These are phyloP conservation scores for Kazachstania taianensis DNA, from an alignment of 805 yeast genomes.

Conservation along the genomic window DNA sequence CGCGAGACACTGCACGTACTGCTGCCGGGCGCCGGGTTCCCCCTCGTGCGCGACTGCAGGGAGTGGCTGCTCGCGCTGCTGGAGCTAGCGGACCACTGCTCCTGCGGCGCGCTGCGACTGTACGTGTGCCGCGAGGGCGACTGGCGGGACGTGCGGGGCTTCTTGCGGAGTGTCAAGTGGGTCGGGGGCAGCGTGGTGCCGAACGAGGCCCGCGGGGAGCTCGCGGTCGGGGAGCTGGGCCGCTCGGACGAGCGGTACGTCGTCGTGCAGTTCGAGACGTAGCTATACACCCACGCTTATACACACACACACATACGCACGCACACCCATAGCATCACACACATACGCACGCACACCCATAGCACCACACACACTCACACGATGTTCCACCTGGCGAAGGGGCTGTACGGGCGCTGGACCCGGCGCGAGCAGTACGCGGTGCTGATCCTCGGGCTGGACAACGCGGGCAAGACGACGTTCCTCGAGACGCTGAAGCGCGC, in stretches of 20 bases:
- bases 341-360: constrained; percentile 1
- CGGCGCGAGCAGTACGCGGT: constrained; percentile 62
- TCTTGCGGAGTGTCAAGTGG: constrained; percentile 26
- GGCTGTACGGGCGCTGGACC: constrained; percentile 50
- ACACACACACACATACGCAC: no score
- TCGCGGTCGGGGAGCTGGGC: constrained; percentile 9
- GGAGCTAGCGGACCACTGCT: constrained; percentile 17
- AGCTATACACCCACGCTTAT: background rate
- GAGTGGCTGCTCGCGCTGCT: constrained; percentile 23
- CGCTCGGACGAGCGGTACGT: constrained; percentile 23
- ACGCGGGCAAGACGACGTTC: constrained; percentile 90
- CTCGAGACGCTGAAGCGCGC: constrained; percentile 54
- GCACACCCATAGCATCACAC: no score
- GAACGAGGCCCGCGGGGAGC: constrained; percentile 17
- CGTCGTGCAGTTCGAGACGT: constrained; percentile 25
- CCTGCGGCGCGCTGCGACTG: constrained; percentile 12
- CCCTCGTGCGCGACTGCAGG: constrained; percentile 4
- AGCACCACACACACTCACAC: background rate
- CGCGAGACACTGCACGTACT: constrained; percentile 15
- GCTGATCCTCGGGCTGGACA: constrained; percentile 81
- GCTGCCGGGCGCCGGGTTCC: constrained; percentile 5
- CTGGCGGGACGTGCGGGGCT: constrained; percentile 12
- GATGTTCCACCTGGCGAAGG: constrained; percentile 65
- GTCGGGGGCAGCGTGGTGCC: constrained; percentile 24
- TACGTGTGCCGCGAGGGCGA: constrained; percentile 16